Base-by-base conservation (phyloP, 805 yeast species). In the Cyberlindnera galapagoensis region DNA sequence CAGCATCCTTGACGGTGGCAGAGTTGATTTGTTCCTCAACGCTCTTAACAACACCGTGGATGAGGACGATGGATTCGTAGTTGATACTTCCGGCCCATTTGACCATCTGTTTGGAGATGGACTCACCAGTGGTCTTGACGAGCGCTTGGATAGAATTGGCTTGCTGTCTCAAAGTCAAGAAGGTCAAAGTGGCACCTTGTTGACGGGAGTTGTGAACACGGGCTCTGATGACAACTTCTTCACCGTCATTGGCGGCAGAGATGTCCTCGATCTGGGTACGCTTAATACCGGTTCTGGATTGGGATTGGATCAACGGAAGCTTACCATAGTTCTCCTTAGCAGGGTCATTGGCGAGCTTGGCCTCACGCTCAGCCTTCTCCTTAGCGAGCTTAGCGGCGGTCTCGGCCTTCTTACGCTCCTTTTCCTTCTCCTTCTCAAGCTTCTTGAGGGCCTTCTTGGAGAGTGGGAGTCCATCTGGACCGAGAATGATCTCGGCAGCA, bases 361-460 rank as follows among this genome's bases (percentile, higher is more conserved):
- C 80, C 43, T 74, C 82, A 38, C 51, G 57, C 42, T 63, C 72
- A 46, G 79, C 78, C 44, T 80, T 88, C 41, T 88, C 94, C 61
- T 80, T 81, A 24, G 90, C 95, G 37, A 83, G 63, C 62, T 84
- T 84, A 23, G 82, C 94, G 32, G 92, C 97, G 52, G 80, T 80
- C 59, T 85, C 97, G 24, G 86, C 92, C 68, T 88, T 88, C 71
- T 88, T 90, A 54, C 72, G 77, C 46, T 80, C 94, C 68, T 90
- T 90, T 63, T 88, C 97, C 55, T 73, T 76, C 62, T 85, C 95
- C 55, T 90, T 90, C 59, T 83, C 92, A 42, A 92, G 72, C 67
- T 92, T 92, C 72, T 92, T 92, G 51, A 92, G 66, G 3, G 96
- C 98, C 58, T 88, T 92, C 63, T 92, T 92, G 36, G 94, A 80